Evolutionary conservation across 2,329 filamentous ascomycete species (phyloP), one percentile per base, ranked within the genome.

Genomic region (Pezicula neosporulosa): DNA sequence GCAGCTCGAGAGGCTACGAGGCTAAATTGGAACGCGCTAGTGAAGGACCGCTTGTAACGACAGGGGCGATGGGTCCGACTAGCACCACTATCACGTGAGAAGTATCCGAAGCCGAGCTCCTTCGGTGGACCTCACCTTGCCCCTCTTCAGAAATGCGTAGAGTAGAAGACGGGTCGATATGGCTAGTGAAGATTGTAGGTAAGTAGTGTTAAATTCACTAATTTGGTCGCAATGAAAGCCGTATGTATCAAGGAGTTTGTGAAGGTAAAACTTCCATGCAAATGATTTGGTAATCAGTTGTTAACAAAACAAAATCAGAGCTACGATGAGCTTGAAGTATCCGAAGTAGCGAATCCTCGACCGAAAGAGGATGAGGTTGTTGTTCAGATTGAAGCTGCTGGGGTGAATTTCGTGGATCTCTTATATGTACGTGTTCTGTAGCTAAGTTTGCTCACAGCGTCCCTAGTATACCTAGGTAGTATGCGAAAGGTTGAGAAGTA

Each of bases 341-440:
- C 55, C 19, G 60, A 62, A 38, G 61, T 66, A 48, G 64, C 71
- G 6, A 51, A 56, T 10, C 72, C 72, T 9, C 50, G 59, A 15
- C 60, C 67, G 3, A 64, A 66, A 30, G 53, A 64, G 9, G 60
- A 65, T 28, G 64, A 74, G 53, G 68, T 73, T 33, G 57, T 80
- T 16, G 65, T 82, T 37, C 69, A 69, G 49, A 74, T 83, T 47
- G 76, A 76, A 2, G 79, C 81, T 52, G 76, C 77, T 49, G 78
- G 79, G 4, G 69, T 82, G 19, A 83, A 83, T 49, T 82, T 82
- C 60, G 80, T 83, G 44, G 82, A 85, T 59, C 74, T 81, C 8
- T 72, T 85, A 44, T 83, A 84, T 61, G 70, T 72, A 55, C 19
- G 64, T 49, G 37, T 13, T 18, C 4, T 37, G 7, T 7, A 30